phyloP scores from a whole-genome alignment of 1,284 basidiomycete species.

The Coriolopsis trogii region DNA sequence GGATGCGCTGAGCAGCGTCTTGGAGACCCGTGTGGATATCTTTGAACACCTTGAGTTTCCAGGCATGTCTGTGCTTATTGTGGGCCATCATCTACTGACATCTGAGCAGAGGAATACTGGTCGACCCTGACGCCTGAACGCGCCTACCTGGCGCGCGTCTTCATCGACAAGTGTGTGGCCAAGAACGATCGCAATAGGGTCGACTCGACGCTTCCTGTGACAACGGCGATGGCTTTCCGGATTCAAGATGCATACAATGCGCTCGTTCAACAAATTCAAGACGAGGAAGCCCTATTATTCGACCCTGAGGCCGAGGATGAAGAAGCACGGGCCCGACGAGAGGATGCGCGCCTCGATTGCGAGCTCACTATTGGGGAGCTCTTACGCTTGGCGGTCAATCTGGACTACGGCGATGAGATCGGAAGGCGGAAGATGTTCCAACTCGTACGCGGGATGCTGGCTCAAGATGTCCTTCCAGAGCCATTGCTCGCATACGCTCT shows the following conservation, averaged over 20 bases:
- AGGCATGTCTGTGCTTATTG: no score
- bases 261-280: conserved; percentile 53
- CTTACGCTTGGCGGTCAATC: conserved; percentile 77
- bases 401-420: conserved; percentile 96
- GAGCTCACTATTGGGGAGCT: conserved; percentile 86
- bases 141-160: conserved; percentile 84
- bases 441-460: conserved; percentile 88
- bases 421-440: conserved; percentile 92
- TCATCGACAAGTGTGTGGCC: conserved; percentile 78
- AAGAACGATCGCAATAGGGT: conserved; percentile 69
- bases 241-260: conserved; percentile 83
- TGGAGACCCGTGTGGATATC: conserved; percentile 61
- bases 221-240: conserved; percentile 87
- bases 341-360: conserved; percentile 61
- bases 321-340: conserved; percentile 43
- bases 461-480: conserved; percentile 80
- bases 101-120: conserved; percentile 82
- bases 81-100: no score
- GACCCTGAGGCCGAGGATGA: conserved; percentile 47
- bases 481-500: conserved; percentile 80
- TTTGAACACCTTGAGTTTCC: conserved; percentile 73
- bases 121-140: conserved; percentile 76
- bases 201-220: conserved; percentile 83
- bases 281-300: conserved; percentile 40
- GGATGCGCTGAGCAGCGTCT: conserved; percentile 67